Conservation (phyloP, 371 early-diverging fungal genomes). For the Syncephalastrum monosporum region DNA sequence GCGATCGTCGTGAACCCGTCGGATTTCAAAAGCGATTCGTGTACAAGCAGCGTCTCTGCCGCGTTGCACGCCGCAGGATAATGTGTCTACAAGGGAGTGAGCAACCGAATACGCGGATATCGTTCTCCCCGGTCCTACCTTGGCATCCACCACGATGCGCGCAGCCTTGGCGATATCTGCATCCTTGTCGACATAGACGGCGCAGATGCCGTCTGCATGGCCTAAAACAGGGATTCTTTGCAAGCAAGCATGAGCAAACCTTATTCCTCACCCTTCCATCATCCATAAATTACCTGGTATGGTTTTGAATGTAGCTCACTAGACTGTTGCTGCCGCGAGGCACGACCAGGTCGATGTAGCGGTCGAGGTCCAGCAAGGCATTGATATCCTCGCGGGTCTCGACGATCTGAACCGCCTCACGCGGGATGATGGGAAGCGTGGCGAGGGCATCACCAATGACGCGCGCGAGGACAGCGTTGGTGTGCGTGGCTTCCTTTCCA, state of each 20-base stretch:
- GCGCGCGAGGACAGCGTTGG: constrained; percentile 75
- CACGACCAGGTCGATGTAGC: constrained; percentile 93
- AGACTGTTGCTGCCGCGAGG: constrained; percentile 91
- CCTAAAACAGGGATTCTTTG: constrained; percentile 94
- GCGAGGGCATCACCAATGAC: constrained; percentile 80
- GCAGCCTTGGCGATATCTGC: constrained; percentile 77
- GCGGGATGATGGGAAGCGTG: constrained; percentile 59
- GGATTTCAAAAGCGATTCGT: constrained; percentile 53
- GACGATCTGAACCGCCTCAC: constrained; percentile 84
- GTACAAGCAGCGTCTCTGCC: constrained; percentile 89
- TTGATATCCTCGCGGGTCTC: constrained; percentile 86
- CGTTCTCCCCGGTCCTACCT: constrained; percentile 42
- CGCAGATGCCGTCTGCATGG: constrained; percentile 96
- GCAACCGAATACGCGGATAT: background rate
- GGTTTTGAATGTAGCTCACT: constrained; percentile 87
- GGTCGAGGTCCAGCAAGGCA: constrained; percentile 81
- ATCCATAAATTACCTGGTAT: constrained; percentile 65
- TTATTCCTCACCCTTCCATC: background rate
- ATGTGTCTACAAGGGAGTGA: constrained; percentile 56
- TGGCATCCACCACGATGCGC: constrained; percentile 85
- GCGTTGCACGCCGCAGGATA: constrained; percentile 97
- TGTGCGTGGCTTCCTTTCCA: constrained; percentile 79
- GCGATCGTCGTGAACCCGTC: constrained; percentile 53
- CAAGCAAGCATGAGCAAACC: background rate
- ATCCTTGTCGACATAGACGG: constrained; percentile 83